Conservation (phyloP, 2,329 filamentous ascomycete species). For the Cladorrhinum sp. region DNA sequence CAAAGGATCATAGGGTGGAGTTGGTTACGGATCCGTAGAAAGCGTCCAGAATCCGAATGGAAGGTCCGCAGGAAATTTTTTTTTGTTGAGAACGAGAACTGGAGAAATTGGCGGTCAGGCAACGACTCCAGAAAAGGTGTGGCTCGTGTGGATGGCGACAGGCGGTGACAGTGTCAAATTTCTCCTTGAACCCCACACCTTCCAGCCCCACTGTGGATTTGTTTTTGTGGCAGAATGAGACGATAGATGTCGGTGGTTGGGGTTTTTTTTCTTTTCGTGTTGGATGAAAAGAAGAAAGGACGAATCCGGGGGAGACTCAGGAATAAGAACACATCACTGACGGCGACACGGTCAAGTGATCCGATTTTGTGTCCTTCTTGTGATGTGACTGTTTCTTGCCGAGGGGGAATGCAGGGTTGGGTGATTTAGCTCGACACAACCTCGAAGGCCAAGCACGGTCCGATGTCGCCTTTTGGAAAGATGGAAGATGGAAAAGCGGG, state of each 20-base stretch:
- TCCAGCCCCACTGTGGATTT: not conserved
- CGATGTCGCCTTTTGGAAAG: conserved; percentile 4
- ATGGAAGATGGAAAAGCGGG: conserved; percentile 4
- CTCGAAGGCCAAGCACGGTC: not conserved
- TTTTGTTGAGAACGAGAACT: not conserved
- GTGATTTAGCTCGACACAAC: not conserved
- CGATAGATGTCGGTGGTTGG: not conserved
- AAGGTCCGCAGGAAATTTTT: not conserved
- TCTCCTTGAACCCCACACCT: not conserved
- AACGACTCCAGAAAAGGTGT: not conserved
- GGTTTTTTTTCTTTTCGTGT: not conserved
- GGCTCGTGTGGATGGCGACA: not conserved
- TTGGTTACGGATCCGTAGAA: not conserved
- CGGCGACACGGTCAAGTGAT: not conserved
- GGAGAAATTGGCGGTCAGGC: not conserved
- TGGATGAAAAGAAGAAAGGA: not conserved
- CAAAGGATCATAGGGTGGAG: not conserved
- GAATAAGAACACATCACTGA: not conserved
- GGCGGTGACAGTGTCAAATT: not conserved
- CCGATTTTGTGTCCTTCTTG: not conserved
- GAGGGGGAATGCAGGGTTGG: not conserved
- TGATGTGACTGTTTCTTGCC: not conserved
- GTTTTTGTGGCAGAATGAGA: not conserved
- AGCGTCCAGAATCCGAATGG: not conserved
- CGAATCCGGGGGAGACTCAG: not conserved